Base-by-base conservation (phyloP, 805 yeast genomes). In the Grigorovia humatica region DNA sequence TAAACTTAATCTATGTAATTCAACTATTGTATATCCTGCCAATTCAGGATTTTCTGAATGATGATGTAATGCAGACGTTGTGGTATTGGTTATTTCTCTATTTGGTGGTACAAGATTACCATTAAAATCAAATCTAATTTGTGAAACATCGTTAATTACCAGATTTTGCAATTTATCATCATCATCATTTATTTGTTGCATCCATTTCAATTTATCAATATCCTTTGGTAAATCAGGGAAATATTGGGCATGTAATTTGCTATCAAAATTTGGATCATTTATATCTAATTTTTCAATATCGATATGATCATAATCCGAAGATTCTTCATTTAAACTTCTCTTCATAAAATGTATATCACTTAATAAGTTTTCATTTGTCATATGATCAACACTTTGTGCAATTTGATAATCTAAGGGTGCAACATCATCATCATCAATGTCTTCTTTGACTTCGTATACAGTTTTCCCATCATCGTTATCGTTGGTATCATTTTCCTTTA, bases 171-270 rank as follows among this genome's bases (percentile, higher is more conserved):
- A 23, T 23, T 57, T 49, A 12, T 57, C 61, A 0, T 57, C 51
- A 0, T 70, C 55, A 1, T 77, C 74, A 27, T 77, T 72, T 0
- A 83, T 78, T 2, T 86, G 81, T 52, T 83, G 77, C 96, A 90
- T 90, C 99, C 99, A 93, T 53, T 89, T 85, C 52, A 93, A 67
- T 59, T 87, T 85, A 43, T 80, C 82, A 0, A 87, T 78, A 57
- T 93, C 96, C 47, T 74, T 80, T 1, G 96, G 96, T 48, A 93
- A 72, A 57, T 89, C 91, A 1, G 99, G 97, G 69, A 82, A 93
- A 69, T 80, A 91, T 62, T 85, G 86, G 27, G 81, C 85, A 60
- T 89, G 93, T 49, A 93, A 70, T 61, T 88, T 83, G 29, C 82
- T 82, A 57, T 81, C 77, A 64, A 90, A 90, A 11, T 83, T 75